Evolutionary conservation across 257 asterid genomes (phyloP).

Genomic region (Nicotiana otophora): DNA sequence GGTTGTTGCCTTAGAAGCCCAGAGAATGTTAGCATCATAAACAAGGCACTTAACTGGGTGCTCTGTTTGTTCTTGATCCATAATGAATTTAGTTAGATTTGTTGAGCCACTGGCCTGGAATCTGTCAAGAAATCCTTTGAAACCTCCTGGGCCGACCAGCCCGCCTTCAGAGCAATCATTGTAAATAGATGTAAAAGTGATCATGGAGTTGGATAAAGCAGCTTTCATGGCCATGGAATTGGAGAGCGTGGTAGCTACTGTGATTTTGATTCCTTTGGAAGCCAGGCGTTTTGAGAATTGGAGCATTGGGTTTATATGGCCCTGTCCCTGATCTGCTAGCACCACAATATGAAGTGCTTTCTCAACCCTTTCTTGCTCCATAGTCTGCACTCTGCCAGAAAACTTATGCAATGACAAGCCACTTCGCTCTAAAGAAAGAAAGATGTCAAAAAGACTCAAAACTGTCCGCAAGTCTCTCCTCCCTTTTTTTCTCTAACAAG

Average conservation of each 20-base stretch:
- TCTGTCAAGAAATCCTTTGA: constrained; percentile 48
- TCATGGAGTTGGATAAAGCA: constrained; percentile 12
- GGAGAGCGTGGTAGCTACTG: constrained; percentile 39
- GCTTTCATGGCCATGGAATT: constrained; percentile 29
- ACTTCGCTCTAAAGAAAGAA: not conserved
- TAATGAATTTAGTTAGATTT: constrained; percentile 32
- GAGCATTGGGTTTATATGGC: constrained; percentile 56
- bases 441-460: not conserved
- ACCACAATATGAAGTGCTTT: constrained; percentile 35
- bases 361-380: constrained; percentile 26
- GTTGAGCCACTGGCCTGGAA: constrained; percentile 39
- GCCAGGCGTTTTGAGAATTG: constrained; percentile 49
- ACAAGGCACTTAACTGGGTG: constrained; percentile 44
- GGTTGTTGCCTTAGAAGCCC: constrained; percentile 40
- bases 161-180: constrained; percentile 41
- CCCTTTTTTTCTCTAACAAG: not conserved
- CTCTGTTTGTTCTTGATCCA: constrained; percentile 21
- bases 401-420: no score
- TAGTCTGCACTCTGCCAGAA: no score
- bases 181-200: constrained; percentile 34
- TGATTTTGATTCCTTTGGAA: constrained; percentile 46
- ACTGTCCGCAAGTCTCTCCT: not conserved
- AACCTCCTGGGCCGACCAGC: constrained; percentile 45
- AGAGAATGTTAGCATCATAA: constrained; percentile 48
- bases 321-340: constrained; percentile 58